Evolutionary conservation across 306 rosid species (phyloP), one percentile per base, ranked within the genome.

Genomic region (Quercus bicolor): DNA sequence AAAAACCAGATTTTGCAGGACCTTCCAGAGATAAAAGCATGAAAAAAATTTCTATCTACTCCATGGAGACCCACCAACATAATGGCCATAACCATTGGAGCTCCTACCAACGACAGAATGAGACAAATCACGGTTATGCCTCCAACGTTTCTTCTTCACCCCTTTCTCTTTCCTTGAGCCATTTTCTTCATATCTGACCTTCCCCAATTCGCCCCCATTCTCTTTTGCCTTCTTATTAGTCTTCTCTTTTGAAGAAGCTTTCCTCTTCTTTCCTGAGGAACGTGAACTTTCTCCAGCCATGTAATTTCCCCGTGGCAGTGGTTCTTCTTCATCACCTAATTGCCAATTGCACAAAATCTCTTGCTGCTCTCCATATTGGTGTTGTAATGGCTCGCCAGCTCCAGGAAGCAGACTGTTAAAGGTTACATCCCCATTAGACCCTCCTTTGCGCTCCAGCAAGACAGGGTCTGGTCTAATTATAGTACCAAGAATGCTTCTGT

Each of bases 401-500:
- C 99, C 98, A 4, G 98, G 99, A 82, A 95, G 99, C 90, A 95
- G 80, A 83, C 86, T 91, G 78, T 80, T 69, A 69, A 91, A 90
- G 68, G 92, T 89, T 70, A 90, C 88, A 52, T 86, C 89, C 21
- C 99, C 96, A 4, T 85, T 79, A 24, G 73, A 86, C 20, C 97
- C 97, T 19, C 98, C 98, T 79, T 90, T 95, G 43, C 99, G 96
- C 80, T 89, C 90, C 60, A 83, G 72, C 86, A 95, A 84, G 21
- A 84, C 76, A 15, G 89, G 82, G 74, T 95, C 98, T 2, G 99
- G 97, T 81, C 98, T 84, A 70, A 95, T 95, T 87, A 95, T 93
- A n/a, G 97, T 91, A 56, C 99, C 99, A 1, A 95, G 93, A 85
- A 95, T 93, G 85, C 99, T 93, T 85, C 92, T 86, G 64, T 60